A percentile compares a stretch with the other conserved stretches of the same genome.
These are phyloP conservation scores for Hyphopichia pseudoburtonii DNA, from an alignment of 1,139 yeast genomes.

Conservation along the genomic window DNA sequence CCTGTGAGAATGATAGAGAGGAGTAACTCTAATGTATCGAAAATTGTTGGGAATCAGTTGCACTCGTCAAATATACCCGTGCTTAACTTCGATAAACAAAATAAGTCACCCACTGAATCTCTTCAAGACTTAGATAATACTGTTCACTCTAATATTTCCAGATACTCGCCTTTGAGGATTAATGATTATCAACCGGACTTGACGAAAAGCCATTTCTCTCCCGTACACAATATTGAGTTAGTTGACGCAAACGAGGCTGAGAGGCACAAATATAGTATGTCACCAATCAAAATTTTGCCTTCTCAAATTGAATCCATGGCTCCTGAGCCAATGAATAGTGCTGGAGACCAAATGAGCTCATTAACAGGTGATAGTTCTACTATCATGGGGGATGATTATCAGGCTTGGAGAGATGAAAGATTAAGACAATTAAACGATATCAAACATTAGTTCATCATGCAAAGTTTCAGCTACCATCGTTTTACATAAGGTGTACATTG, in stretches of 20 bases:
- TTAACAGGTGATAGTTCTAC: slow-evolving; percentile 38
- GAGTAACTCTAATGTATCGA: slow-evolving; percentile 10
- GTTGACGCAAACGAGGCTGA: slow-evolving; percentile 11
- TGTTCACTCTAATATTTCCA: slow-evolving; percentile 8
- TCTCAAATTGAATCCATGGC: slow-evolving; percentile 8
- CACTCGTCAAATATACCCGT: slow-evolving; percentile 33
- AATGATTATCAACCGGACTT: slow-evolving; percentile 6
- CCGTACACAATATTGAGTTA: slow-evolving; percentile 10
- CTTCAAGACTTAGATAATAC: slow-evolving; percentile 7
- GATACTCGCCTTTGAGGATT: slow-evolving; percentile 20
- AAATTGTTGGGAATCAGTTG: slow-evolving; percentile 17
- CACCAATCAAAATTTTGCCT: slow-evolving; percentile 19
- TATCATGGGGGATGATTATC: slow-evolving; percentile 42
- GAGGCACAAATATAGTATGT: slow-evolving; percentile 11
- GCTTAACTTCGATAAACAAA: background rate
- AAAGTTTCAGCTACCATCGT: no score
- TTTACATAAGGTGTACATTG: no score
- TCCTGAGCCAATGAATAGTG: slow-evolving; percentile 13
- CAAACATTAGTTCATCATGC: background rate
- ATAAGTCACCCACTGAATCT: slow-evolving; percentile 1
- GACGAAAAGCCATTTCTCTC: slow-evolving; percentile 9
- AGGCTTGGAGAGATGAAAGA: slow-evolving; percentile 41
- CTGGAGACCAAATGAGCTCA: slow-evolving; percentile 18
- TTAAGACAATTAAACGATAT: slow-evolving; percentile 28
- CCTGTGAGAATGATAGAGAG: slow-evolving; percentile 15